Evolutionary conservation across 164 flowering plant genomes (phyloP).

Genomic region (Berberis vulgaris): DNA sequence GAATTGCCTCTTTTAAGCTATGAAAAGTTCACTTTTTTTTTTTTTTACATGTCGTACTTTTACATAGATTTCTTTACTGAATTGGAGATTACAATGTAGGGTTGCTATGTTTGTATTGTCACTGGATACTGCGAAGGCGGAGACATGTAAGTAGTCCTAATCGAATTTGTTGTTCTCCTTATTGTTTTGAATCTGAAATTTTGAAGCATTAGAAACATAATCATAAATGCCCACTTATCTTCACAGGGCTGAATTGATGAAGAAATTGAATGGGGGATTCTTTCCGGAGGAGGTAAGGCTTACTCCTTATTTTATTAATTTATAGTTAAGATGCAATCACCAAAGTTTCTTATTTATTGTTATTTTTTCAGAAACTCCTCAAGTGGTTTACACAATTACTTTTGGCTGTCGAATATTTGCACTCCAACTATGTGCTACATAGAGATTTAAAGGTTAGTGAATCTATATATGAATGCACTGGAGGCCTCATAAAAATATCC

Average conservation of each 20-base stretch:
- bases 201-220: no score
- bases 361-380: constrained; percentile 69
- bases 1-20: neutral
- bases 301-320: neutral
- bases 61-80: constrained; percentile 8
- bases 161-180: neutral
- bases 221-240: no score
- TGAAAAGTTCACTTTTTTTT: neutral
- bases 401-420: constrained; percentile 90
- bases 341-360: neutral
- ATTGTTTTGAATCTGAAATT: no score
- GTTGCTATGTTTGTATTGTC: constrained; percentile 98
- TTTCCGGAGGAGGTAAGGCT: constrained; percentile 87
- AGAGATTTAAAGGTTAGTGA: constrained; percentile 78
- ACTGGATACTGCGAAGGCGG: constrained; percentile 99
- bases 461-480: neutral
- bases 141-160: constrained; percentile 75
- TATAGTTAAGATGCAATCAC: neutral
- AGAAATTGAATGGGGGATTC: constrained; percentile 66
- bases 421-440: constrained; percentile 84
- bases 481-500: neutral
- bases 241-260: constrained; percentile 91
- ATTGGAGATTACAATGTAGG: constrained; percentile 38
- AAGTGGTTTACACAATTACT: constrained; percentile 93
- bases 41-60: neutral